Percentiles rank a stretch among this genome's conserved stretches.
These are phyloP conservation scores for Gentiana dahurica DNA, from an alignment of 257 asterid genomes.

Conservation along the genomic window DNA sequence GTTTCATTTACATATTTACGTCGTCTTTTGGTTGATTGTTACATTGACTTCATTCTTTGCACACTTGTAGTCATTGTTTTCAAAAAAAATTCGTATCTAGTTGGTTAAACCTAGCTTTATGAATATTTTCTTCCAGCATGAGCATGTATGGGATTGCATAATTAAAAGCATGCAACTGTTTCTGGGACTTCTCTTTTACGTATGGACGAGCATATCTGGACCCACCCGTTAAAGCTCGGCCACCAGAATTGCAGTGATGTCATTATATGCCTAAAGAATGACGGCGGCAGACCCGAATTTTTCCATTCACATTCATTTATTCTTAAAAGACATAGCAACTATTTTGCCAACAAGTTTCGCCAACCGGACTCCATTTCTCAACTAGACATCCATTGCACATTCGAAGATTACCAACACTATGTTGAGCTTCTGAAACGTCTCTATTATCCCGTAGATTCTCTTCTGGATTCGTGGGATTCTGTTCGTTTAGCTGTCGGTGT, in stretches of 20 bases:
- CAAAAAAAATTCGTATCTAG: neutral
- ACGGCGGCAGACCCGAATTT: slow-evolving; percentile 24
- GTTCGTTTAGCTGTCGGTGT: slow-evolving; percentile 34
- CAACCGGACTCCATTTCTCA: slow-evolving; percentile 16
- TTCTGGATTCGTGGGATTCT: slow-evolving; percentile 35
- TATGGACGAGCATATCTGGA: slow-evolving; percentile 26
- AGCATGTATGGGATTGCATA: neutral
- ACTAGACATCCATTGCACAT: slow-evolving; percentile 36
- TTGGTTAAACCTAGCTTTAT: neutral
- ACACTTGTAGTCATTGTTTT: neutral
- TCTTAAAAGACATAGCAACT: slow-evolving; percentile 35
- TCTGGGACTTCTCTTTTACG: slow-evolving; percentile 9
- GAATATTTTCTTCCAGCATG: slow-evolving; percentile 1
- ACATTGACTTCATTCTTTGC: neutral
- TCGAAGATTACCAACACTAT: slow-evolving; percentile 25
- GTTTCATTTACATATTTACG: neutral
- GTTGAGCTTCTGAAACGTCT: slow-evolving; percentile 36
- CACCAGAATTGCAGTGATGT: slow-evolving; percentile 29
- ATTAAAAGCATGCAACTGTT: slow-evolving; percentile 10
- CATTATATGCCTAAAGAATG: slow-evolving; percentile 25
- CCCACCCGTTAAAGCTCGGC: slow-evolving; percentile 26
- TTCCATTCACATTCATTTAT: slow-evolving; percentile 37
- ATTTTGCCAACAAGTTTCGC: slow-evolving; percentile 33
- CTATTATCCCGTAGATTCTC: slow-evolving; percentile 28
- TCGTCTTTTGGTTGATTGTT: neutral